phyloP scores from a whole-genome alignment of 2,329 filamentous ascomycete species.

The Penicillium psychrosexuale region DNA sequence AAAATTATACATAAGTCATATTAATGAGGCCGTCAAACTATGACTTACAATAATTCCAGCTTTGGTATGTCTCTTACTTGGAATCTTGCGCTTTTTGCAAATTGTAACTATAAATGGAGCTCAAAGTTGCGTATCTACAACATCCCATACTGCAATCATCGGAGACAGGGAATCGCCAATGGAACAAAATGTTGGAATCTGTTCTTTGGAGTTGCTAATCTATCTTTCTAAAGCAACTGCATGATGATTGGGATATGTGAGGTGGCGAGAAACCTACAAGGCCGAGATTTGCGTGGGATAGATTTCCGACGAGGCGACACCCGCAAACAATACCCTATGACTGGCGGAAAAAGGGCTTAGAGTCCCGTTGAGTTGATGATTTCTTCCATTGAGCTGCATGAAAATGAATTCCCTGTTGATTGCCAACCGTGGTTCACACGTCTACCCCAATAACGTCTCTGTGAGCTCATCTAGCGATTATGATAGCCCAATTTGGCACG shows the following conservation, averaged over 20 bases:
- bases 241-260: background rate
- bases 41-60: too few relatives aligned
- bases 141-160: background rate
- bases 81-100: too few relatives aligned
- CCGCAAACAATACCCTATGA: background rate
- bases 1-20: too few relatives aligned
- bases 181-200: background rate
- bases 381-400: background rate
- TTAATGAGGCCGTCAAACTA: too few relatives aligned
- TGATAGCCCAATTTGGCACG: background rate
- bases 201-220: background rate
- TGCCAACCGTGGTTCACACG: background rate
- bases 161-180: constrained; percentile 26
- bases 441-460: constrained; percentile 1
- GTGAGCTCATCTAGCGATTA: constrained; percentile 8
- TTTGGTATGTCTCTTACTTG: too few relatives aligned
- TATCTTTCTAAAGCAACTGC: background rate
- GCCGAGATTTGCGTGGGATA: constrained; percentile 2
- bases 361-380: background rate
- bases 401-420: background rate
- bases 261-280: background rate
- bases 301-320: constrained; percentile 5
- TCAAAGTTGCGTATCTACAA: background rate
- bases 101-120: background rate
- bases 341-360: background rate